A percentile compares a stretch with the other conserved stretches of the same genome.
Conservation (phyloP, 306 rosid genomes). For the Medicago truncatula region MtrunA17r5.0-ANR NC_053049.1:48309001-48309500, state of each 20-base stretch:
- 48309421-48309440: conserved; percentile 2
- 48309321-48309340: conserved; percentile 23
- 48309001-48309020: conserved; percentile 99
- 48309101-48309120: conserved; percentile 21
- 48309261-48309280: conserved; percentile 28
- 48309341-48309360: conserved; percentile 22
- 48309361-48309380: conserved; percentile 21
- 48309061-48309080: conserved; percentile 36
- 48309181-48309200: conserved; percentile 31
- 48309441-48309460: conserved; percentile 15
- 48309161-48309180: conserved; percentile 32
- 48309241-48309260: conserved; percentile 7
- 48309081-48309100: conserved; percentile 28
- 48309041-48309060: conserved; percentile 43
- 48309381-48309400: conserved; percentile 28
- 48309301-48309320: conserved; percentile 14
- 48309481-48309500: conserved; percentile 15
- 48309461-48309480: background rate
- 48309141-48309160: conserved; percentile 37
- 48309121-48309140: conserved; percentile 38
- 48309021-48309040: conserved; percentile 71
- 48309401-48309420: conserved; percentile 21
- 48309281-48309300: conserved; percentile 14
- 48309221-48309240: conserved; percentile 31
- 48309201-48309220: conserved; percentile 22